Conservation (phyloP, 345 rosid species). For the Populus deltoides region DNA sequence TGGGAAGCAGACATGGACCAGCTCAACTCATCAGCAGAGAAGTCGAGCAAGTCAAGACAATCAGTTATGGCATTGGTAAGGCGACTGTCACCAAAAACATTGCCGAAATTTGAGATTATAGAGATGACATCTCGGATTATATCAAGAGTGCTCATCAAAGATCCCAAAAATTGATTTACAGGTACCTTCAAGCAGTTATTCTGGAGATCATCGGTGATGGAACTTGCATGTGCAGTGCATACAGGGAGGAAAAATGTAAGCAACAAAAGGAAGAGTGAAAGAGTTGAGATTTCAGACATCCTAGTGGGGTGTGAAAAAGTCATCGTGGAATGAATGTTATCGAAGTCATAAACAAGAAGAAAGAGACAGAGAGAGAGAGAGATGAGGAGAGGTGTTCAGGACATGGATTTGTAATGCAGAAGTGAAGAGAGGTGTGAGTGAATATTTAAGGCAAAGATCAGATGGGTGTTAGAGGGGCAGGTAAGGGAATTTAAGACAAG, state of each 20-base stretch:
- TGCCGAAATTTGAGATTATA: slow-evolving; percentile 32
- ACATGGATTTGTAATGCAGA: background rate
- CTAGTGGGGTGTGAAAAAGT: background rate
- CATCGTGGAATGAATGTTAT: background rate
- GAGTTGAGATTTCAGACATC: slow-evolving; percentile 1
- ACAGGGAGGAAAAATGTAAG: background rate
- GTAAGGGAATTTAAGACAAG: slow-evolving; percentile 10
- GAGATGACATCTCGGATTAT: slow-evolving; percentile 37
- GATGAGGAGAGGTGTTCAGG: background rate
- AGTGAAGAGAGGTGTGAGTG: background rate
- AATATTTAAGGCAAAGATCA: slow-evolving; percentile 5
- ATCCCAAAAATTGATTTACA: slow-evolving; percentile 35
- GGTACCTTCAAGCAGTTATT: slow-evolving; percentile 44
- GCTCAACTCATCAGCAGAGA: slow-evolving; percentile 51
- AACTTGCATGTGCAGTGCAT: background rate
- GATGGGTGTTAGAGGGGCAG: slow-evolving; percentile 7
- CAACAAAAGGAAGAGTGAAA: background rate
- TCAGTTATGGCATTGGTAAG: slow-evolving; percentile 46
- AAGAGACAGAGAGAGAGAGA: background rate
- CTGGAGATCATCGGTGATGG: background rate
- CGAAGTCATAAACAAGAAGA: background rate
- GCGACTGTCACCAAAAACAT: slow-evolving; percentile 32
- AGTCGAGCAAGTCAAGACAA: slow-evolving; percentile 68
- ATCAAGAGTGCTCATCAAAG: slow-evolving; percentile 35
- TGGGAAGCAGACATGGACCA: slow-evolving; percentile 61